phyloP scores from a whole-genome alignment of 768 basidiomycete species.

The Lyophyllum shimeji region DNA sequence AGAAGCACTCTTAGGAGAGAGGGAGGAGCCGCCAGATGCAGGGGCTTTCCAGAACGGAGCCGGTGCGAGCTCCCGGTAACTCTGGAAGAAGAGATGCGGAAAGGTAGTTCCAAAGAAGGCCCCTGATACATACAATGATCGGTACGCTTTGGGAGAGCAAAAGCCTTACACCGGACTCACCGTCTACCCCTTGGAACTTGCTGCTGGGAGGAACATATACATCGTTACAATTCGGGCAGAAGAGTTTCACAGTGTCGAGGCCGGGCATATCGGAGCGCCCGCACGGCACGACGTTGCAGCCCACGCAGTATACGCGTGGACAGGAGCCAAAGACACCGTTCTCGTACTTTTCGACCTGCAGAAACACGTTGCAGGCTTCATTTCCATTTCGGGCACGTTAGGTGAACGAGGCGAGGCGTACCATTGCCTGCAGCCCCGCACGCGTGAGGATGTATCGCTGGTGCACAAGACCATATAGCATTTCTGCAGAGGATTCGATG shows the following conservation, averaged over 20 bases:
- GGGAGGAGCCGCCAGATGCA: conserved; percentile 54
- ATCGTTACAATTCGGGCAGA: conserved; percentile 97
- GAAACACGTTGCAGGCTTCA: conserved; percentile 14
- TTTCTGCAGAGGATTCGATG: conserved; percentile 95
- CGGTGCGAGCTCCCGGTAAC: conserved; percentile 92
- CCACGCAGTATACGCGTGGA: conserved; percentile 92
- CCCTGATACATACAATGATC: conserved; percentile 44
- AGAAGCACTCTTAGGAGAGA: conserved; percentile 54
- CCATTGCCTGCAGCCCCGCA: conserved; percentile 93
- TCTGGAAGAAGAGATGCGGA: conserved; percentile 96
- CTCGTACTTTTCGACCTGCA: conserved; percentile 95
- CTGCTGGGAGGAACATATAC: conserved; percentile 95
- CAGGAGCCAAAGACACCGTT: conserved; percentile 88
- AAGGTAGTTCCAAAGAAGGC: conserved; percentile 99
- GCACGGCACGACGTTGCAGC: conserved; percentile 89
- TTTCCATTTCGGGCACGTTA: conserved; percentile 6
- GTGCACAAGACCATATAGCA: conserved; percentile 96
- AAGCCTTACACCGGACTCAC: conserved; percentile 41
- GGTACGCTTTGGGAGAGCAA: conserved; percentile 9
- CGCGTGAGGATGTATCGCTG: conserved; percentile 97
- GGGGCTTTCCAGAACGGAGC: conserved; percentile 89
- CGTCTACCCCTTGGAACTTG: conserved; percentile 94
- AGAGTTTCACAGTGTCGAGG: conserved; percentile 95
- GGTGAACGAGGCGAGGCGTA: conserved; percentile 33
- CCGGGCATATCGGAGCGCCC: conserved; percentile 96